phyloP scores from a whole-genome alignment of 495 filamentous ascomycete species.

The Penicillium alfredii region DNA sequence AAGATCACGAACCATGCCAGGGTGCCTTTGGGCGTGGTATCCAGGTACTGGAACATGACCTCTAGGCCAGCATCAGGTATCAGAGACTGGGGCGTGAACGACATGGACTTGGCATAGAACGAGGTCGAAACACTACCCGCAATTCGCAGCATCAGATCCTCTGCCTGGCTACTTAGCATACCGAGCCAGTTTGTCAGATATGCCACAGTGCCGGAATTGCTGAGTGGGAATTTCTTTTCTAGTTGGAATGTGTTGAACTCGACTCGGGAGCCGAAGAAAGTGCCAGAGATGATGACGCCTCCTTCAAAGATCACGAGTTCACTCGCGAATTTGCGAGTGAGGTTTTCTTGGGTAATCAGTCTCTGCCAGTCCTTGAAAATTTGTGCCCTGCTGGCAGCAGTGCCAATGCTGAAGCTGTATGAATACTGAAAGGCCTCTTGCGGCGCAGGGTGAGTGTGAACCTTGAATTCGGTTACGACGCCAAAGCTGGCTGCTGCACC shows the following conservation, averaged over 20 bases:
- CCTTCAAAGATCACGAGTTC: slow-evolving; percentile 24
- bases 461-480: slow-evolving; percentile 43
- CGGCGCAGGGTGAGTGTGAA: slow-evolving; percentile 37
- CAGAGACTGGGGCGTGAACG: slow-evolving; percentile 42
- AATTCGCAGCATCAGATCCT: slow-evolving; percentile 31
- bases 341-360: slow-evolving; percentile 32
- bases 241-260: slow-evolving; percentile 35
- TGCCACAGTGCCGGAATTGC: slow-evolving; percentile 22
- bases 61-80: slow-evolving; percentile 33
- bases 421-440: slow-evolving; percentile 28
- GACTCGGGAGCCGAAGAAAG: slow-evolving; percentile 34
- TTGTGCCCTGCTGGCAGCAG: slow-evolving; percentile 19
- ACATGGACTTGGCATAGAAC: slow-evolving; percentile 45
- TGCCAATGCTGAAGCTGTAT: slow-evolving; percentile 35
- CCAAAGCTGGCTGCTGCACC: slow-evolving; percentile 43
- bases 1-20: slow-evolving; percentile 41
- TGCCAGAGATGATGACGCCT: slow-evolving; percentile 31
- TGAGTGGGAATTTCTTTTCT: slow-evolving; percentile 25
- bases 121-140: slow-evolving; percentile 31
- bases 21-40: slow-evolving; percentile 37
- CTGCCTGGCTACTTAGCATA: slow-evolving; percentile 42
- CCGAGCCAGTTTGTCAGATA: slow-evolving; percentile 53
- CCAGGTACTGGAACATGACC: slow-evolving; percentile 37
- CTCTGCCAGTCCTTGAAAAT: slow-evolving; percentile 38
- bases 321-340: slow-evolving; percentile 49